Evolutionary conservation across 306 rosid genomes (phyloP).

Genomic region (Cicer arietinum): DNA sequence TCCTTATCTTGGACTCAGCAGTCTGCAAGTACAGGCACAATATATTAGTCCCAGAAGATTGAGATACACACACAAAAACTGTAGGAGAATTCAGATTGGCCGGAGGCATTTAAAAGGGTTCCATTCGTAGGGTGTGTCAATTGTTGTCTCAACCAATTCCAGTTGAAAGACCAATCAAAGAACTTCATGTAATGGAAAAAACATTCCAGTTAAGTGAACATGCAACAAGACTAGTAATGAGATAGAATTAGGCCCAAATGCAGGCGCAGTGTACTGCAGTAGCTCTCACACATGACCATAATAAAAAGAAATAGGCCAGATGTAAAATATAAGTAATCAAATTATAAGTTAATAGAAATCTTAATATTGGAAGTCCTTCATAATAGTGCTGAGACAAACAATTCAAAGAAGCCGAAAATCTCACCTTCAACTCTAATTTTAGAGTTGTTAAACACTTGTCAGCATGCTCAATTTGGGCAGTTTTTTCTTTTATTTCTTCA

Average conservation of each 20-base stretch:
- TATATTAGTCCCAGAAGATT: slow-evolving; percentile 17
- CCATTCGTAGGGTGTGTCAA: background rate
- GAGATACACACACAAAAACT: background rate
- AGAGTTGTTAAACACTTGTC: slow-evolving; percentile 84
- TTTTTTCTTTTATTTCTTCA: slow-evolving; percentile 75
- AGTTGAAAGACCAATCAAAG: background rate
- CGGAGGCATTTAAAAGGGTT: background rate
- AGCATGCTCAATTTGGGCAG: slow-evolving; percentile 69
- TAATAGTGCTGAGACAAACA: slow-evolving; percentile 8
- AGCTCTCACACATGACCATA: background rate
- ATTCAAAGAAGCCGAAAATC: slow-evolving; percentile 36
- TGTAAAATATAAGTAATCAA: background rate
- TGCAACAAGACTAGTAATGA: slow-evolving; percentile 25
- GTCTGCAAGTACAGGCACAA: slow-evolving; percentile 59
- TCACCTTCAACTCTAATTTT: slow-evolving; percentile 81
- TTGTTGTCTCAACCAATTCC: slow-evolving; percentile 12
- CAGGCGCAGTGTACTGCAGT: background rate
- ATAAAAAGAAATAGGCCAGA: slow-evolving; percentile 15
- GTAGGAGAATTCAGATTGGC: slow-evolving; percentile 11
- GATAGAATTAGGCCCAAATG: background rate
- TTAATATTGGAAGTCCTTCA: slow-evolving; percentile 8
- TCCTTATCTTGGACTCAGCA: slow-evolving; percentile 79
- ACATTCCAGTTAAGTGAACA: background rate
- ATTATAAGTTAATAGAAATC: slow-evolving; percentile 22
- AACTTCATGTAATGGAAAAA: slow-evolving; percentile 13